These are phyloP conservation scores for Dysphania ambrosioides DNA, from an alignment of 148 eudicot species.

Conservation along the genomic window DNA sequence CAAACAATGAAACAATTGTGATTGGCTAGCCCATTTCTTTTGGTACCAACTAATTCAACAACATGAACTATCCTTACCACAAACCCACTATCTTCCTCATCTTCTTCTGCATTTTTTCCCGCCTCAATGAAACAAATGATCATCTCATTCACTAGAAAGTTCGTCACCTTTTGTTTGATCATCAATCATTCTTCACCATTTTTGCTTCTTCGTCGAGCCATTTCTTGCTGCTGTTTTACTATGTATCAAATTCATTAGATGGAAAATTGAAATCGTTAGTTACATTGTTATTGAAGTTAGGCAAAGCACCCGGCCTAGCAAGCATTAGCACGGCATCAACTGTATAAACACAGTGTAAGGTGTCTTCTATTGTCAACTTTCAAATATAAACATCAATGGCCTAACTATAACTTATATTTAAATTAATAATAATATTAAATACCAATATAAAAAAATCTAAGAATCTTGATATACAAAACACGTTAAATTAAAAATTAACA, in stretches of 20 bases:
- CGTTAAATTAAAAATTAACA: background rate
- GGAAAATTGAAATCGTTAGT: no score
- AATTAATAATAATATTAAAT: no score
- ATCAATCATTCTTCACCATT: background rate
- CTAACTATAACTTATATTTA: no score
- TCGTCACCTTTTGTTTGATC: background rate
- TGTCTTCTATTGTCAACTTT: no score
- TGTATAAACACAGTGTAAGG: no score
- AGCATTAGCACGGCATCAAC: no score
- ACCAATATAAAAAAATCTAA: no score
- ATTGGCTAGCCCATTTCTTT: slow-evolving; percentile 20
- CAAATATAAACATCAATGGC: no score
- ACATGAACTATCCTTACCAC: slow-evolving; percentile 18
- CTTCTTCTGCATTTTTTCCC: background rate
- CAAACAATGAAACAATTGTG: slow-evolving; percentile 27
- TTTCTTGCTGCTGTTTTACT: slow-evolving; percentile 13
- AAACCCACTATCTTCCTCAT: slow-evolving; percentile 16
- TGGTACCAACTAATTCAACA: slow-evolving; percentile 27
- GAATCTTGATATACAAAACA: no score
- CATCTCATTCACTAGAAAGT: slow-evolving; percentile 26
- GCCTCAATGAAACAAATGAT: slow-evolving; percentile 26
- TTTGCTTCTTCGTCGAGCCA: background rate
- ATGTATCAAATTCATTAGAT: no score
- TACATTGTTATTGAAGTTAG: no score
- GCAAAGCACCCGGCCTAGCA: no score